Conservation (phyloP, 768 basidiomycete species). For the Leccinum rimulosum region DNA sequence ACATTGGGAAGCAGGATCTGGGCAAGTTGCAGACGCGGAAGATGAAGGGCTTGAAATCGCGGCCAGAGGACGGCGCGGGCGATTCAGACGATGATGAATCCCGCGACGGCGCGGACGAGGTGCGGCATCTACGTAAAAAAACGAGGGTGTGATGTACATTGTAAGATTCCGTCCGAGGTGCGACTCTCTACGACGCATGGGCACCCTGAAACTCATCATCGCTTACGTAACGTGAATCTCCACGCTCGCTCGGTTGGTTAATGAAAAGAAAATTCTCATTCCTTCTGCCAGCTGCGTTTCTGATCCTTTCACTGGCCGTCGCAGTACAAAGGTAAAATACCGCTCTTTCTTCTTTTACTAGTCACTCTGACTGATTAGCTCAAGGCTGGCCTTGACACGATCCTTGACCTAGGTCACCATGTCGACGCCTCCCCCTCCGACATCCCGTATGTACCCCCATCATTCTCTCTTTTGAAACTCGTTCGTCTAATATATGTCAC, state of each 20-base stretch:
- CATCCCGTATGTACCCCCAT: constrained; percentile 7
- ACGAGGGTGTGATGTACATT: constrained; percentile 8
- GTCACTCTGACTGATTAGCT: background rate
- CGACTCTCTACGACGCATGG: background rate
- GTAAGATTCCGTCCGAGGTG: background rate
- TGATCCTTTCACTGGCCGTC: background rate
- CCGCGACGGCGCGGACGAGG: constrained; percentile 22
- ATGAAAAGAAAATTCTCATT: constrained; percentile 21
- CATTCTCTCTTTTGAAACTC: background rate
- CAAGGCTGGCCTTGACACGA: constrained; percentile 2
- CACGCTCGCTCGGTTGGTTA: constrained; percentile 2
- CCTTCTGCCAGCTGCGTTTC: background rate
- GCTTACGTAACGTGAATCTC: constrained; percentile 20
- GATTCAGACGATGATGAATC: background rate
- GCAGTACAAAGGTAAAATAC: constrained; percentile 2
- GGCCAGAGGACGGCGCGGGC: constrained; percentile 7
- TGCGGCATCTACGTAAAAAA: constrained; percentile 15
- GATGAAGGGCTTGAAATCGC: constrained; percentile 87
- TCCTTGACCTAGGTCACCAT: constrained; percentile 7
- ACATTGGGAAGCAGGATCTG: constrained; percentile 88
- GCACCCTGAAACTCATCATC: background rate
- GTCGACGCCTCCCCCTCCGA: background rate
- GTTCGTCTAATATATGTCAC: background rate
- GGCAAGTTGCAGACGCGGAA: constrained; percentile 84
- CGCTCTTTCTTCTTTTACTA: background rate